Evolutionary conservation across 1,284 basidiomycete genomes (phyloP).

Genomic region (Leccinum solheimii): DNA sequence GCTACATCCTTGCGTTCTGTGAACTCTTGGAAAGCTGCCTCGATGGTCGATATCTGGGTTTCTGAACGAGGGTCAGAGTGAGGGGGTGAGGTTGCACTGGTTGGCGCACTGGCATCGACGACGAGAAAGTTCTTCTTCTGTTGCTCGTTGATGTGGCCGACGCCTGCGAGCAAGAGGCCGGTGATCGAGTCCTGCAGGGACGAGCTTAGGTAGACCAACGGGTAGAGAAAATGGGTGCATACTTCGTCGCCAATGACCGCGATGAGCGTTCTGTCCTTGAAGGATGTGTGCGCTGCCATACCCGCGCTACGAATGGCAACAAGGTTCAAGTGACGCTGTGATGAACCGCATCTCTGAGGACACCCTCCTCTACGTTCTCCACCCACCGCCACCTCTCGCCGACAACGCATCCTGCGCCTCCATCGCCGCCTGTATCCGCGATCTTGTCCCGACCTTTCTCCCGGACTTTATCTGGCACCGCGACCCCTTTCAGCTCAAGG

Average conservation of each 20-base stretch:
- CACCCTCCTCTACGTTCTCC: constrained; percentile 73
- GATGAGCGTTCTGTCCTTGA: constrained; percentile 83
- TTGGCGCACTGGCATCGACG: constrained; percentile 76
- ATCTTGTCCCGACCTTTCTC: constrained; percentile 59
- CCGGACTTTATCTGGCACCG: constrained; percentile 84
- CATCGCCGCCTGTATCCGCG: constrained; percentile 67
- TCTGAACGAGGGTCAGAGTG: constrained; percentile 49
- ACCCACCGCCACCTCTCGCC: constrained; percentile 52
- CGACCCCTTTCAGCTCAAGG: constrained; percentile 82
- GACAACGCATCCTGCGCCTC: constrained; percentile 65
- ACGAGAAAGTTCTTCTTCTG: constrained; percentile 97
- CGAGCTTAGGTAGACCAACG: constrained; percentile 5
- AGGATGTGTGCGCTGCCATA: constrained; percentile 51
- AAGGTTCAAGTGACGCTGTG: constrained; percentile 37
- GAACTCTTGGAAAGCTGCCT: constrained; percentile 88
- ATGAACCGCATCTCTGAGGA: constrained; percentile 80
- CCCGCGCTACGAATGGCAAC: constrained; percentile 22
- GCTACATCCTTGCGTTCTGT: constrained; percentile 92
- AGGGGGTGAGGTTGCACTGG: constrained; percentile 4
- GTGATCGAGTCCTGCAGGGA: constrained; percentile 86
- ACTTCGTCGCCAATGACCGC: constrained; percentile 97
- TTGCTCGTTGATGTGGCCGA: constrained; percentile 84
- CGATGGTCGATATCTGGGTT: constrained; percentile 86
- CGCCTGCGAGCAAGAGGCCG: constrained; percentile 87
- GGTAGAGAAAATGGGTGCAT: constrained; percentile 15